A percentile compares a stretch with the other conserved stretches of the same genome.
phyloP scores from a whole-genome alignment of 1,139 yeast species.

The Geotrichum citri-aurantii region DNA sequence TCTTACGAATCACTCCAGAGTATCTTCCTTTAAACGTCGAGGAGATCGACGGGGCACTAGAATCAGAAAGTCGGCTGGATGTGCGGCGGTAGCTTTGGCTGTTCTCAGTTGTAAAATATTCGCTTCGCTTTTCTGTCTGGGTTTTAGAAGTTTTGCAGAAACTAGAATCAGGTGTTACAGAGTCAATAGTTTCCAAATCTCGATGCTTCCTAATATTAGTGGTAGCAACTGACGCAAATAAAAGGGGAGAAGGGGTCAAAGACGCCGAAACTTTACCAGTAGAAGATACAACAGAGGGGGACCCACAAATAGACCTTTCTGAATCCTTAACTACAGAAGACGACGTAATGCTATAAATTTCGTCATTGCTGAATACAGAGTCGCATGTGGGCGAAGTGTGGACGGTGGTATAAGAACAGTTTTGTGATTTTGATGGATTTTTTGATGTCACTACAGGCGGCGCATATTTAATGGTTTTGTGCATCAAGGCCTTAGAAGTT shows the following conservation, averaged over 20 bases:
- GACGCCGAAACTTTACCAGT: not conserved
- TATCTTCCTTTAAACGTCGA: conserved; percentile 12
- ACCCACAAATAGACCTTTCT: not conserved
- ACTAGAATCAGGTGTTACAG: not conserved
- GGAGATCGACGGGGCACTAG: not conserved
- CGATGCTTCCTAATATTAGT: not conserved
- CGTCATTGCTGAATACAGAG: not conserved
- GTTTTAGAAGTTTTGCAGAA: not conserved
- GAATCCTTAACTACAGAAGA: conserved; percentile 7
- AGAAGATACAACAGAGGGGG: not conserved
- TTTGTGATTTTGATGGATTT: not conserved
- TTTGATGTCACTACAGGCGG: not conserved
- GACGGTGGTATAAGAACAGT: not conserved
- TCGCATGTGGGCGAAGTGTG: not conserved
- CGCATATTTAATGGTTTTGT: not conserved
- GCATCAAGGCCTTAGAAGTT: not conserved
- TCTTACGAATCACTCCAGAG: conserved; percentile 3
- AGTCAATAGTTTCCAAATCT: not conserved
- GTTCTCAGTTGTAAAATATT: not conserved
- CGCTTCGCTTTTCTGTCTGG: not conserved
- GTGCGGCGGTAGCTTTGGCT: not conserved
- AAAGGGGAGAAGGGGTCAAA: not conserved
- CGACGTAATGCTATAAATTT: not conserved
- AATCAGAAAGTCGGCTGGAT: not conserved
- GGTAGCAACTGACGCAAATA: not conserved